Base-by-base conservation (phyloP, 805 yeast species). In the Ogataea salicorniae region DNA sequence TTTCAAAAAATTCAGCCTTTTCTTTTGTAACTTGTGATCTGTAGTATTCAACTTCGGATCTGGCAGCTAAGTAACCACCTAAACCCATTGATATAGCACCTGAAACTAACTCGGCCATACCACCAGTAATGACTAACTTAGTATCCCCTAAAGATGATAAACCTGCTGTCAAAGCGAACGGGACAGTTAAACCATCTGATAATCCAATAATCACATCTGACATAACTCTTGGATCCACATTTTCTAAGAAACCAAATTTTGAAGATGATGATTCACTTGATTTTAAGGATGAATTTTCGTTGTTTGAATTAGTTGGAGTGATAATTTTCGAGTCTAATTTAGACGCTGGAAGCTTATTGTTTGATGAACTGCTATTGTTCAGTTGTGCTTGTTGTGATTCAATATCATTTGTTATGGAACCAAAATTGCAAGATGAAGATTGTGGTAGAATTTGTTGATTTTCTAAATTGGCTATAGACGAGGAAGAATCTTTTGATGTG, bases 21-120 rank as follows among this genome's bases (percentile, higher is more conserved):
- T 87, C 94, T 58, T 77, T 74, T 56, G 77, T 79, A 39, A 85
- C 91, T 64, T 84, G 88, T 18, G 84, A 76, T 45, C 74, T 72
- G 64, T 84, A 86, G 65, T 81, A 86, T 62, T 86, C 92, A 22
- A 75, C 70, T 70, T 92, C 99, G 14, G 91, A 81, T 65, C 84
- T 85, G 39, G 99, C 99, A 31, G 98, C 99, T 47, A 92, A 74
- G 66, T 80, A 92, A 31, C 99, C 99, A 49, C 99, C 99, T 46
- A 92, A 79, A 8, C 99, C 98, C 99, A 92, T 92, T 29, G 96
- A 86, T 45, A 92, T 91, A 40, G 98, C 95, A 42, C 99, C 99
- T 6, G 96, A 87, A 4, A 92, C 95, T 56, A 92, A 79, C 72
- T 92, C 99, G 9, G 98, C 98, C 77, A 92, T 80, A 22, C 98